These are phyloP conservation scores for Cladosporium oxysporum DNA, from an alignment of 2,329 filamentous ascomycete genomes.

Conservation along the genomic window DNA sequence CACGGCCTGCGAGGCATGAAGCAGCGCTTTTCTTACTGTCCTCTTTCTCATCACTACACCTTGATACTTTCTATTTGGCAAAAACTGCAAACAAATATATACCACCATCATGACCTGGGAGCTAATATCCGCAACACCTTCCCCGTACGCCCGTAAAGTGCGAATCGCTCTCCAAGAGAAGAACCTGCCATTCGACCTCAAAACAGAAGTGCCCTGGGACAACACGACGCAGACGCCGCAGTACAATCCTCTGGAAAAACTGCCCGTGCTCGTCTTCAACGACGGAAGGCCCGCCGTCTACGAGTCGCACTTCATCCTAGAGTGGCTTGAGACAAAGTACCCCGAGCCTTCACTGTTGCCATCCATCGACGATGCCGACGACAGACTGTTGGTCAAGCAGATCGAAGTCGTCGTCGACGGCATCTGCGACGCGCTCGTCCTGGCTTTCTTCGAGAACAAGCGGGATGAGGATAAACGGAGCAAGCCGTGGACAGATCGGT, in stretches of 20 bases:
- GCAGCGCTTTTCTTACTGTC: no score
- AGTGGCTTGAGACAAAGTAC: conserved; percentile 40
- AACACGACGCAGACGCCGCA: conserved; percentile 40
- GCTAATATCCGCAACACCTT: conserved; percentile 40
- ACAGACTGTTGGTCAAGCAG: conserved; percentile 36
- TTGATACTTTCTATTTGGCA: neutral
- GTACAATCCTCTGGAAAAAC: conserved; percentile 46
- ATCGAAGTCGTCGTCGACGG: conserved; percentile 41
- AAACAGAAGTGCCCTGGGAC: conserved; percentile 49
- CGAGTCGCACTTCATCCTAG: conserved; percentile 42
- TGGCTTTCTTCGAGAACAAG: conserved; percentile 41
- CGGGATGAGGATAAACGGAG: conserved; percentile 32
- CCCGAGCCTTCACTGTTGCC: conserved; percentile 35
- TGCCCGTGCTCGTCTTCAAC: conserved; percentile 41
- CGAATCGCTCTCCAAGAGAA: conserved; percentile 45
- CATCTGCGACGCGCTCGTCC: conserved; percentile 42
- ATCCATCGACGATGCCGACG: conserved; percentile 27
- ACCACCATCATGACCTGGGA: conserved; percentile 28
- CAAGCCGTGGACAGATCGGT: conserved; percentile 36
- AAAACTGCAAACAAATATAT: neutral
- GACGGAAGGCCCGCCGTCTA: conserved; percentile 36
- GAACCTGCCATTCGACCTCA: conserved; percentile 42
- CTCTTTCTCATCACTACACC: neutral
- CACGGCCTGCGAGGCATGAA: no score
- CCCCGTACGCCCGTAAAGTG: conserved; percentile 46